A percentile compares a stretch with the other conserved stretches of the same genome.
Conservation (phyloP, 1,139 yeast species). For the Yamadazyma friedrichii region DNA sequence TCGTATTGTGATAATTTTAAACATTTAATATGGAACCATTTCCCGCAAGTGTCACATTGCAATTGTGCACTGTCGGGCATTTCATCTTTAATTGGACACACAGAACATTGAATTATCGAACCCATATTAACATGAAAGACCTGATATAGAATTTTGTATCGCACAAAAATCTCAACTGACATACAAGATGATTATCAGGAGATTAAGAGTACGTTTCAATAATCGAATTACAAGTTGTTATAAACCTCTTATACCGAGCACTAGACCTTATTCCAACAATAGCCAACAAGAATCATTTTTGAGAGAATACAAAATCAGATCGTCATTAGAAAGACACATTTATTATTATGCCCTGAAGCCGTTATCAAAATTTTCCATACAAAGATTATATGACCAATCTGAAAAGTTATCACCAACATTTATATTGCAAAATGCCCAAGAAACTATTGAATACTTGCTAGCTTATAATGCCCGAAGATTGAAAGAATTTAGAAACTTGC, state of each 20-base stretch:
- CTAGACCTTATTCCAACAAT: too few species aligned
- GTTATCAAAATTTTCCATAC: constrained; percentile 48
- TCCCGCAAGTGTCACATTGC: constrained; percentile 57
- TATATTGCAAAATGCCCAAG: constrained; percentile 35
- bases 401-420: constrained; percentile 36
- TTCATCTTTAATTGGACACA: constrained; percentile 16
- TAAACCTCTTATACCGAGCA: too few species aligned
- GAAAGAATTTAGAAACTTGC: constrained; percentile 66
- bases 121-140: not conserved
- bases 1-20: constrained; percentile 35
- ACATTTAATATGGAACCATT: constrained; percentile 65
- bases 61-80: constrained; percentile 43
- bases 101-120: constrained; percentile 15
- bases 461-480: constrained; percentile 57
- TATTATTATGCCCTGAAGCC: constrained; percentile 47
- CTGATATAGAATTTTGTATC: too few species aligned
- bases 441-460: constrained; percentile 45
- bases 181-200: constrained; percentile 50
- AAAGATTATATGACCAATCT: constrained; percentile 41
- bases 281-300: constrained; percentile 33
- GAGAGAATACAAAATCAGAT: constrained; percentile 49
- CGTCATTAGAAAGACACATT: constrained; percentile 52
- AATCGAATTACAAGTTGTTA: too few species aligned
- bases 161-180: constrained; percentile 37
- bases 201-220: constrained; percentile 22